phyloP scores from a whole-genome alignment of 2,329 filamentous ascomycete species.

The Cordyceps militaris region DNA sequence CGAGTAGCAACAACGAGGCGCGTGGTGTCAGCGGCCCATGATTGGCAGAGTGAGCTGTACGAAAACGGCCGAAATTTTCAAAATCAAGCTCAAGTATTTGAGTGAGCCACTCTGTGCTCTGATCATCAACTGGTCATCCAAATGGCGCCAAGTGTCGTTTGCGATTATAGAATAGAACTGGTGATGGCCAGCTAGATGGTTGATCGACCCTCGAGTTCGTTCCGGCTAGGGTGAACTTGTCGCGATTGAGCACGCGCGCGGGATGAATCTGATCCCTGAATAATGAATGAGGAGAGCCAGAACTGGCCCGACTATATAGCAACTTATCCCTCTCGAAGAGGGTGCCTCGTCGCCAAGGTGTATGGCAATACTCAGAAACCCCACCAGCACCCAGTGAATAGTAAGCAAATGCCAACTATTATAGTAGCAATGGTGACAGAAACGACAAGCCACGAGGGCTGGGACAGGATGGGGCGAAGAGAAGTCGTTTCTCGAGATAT shows the following conservation, averaged over 20 bases:
- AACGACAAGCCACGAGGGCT: conserved; percentile 3
- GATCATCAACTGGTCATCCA: not conserved
- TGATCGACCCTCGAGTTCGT: not conserved
- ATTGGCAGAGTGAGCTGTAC: not conserved
- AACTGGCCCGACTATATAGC: not conserved
- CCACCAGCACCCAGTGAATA: conserved; percentile 7
- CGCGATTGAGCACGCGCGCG: not conserved
- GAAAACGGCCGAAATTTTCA: not conserved
- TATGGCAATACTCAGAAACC: conserved; percentile 4
- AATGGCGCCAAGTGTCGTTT: not conserved
- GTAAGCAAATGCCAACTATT: not conserved
- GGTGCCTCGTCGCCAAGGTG: conserved; percentile 5
- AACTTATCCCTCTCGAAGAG: not conserved
- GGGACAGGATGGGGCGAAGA: not conserved
- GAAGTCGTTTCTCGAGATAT: not conserved
- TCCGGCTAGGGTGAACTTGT: not conserved
- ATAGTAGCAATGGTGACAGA: not conserved
- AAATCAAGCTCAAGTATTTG: not conserved
- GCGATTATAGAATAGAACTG: not conserved
- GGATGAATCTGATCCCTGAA: not conserved
- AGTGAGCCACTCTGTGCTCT: not conserved
- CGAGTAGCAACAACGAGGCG: conserved; percentile 8
- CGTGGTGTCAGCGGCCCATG: conserved; percentile 12
- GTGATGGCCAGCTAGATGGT: not conserved
- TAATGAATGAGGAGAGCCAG: not conserved